These are phyloP conservation scores for Larix kaempferi DNA, from an alignment of 75 land plant species.

Conservation along the genomic window DNA sequence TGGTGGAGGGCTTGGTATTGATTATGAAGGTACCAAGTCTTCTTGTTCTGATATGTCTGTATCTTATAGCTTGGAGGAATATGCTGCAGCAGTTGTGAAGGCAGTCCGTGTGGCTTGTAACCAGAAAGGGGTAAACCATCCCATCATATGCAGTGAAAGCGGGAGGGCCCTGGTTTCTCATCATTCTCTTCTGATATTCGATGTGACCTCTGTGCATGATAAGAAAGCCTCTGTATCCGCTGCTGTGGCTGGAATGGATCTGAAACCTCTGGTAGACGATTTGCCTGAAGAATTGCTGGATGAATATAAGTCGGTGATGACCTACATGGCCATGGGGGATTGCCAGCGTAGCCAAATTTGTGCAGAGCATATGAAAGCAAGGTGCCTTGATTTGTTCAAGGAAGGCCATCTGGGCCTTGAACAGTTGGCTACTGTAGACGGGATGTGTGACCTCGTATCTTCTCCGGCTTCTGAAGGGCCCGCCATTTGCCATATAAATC, in stretches of 20 bases:
- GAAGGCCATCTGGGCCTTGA: slow-evolving; percentile 54
- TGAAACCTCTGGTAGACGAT: slow-evolving; percentile 16
- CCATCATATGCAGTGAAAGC: slow-evolving; percentile 83
- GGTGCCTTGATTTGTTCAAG: slow-evolving; percentile 56
- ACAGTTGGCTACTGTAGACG: slow-evolving; percentile 65
- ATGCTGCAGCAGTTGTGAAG: slow-evolving; percentile 66
- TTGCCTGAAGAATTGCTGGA: slow-evolving; percentile 33
- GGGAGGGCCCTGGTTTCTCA: slow-evolving; percentile 93
- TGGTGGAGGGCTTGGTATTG: slow-evolving; percentile 93
- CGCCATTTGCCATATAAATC: slow-evolving; percentile 49
- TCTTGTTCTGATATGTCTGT: slow-evolving; percentile 79
- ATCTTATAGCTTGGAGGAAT: slow-evolving; percentile 69
- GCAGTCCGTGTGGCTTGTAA: slow-evolving; percentile 57
- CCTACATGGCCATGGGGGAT: slow-evolving; percentile 34
- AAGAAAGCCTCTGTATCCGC: not conserved
- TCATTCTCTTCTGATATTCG: slow-evolving; percentile 86
- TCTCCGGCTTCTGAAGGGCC: not conserved
- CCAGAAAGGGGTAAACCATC: slow-evolving; percentile 51
- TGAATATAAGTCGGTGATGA: slow-evolving; percentile 29
- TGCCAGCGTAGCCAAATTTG: slow-evolving; percentile 21
- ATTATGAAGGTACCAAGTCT: slow-evolving; percentile 84
- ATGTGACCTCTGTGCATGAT: slow-evolving; percentile 50
- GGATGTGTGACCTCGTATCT: slow-evolving; percentile 36
- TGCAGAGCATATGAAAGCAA: slow-evolving; percentile 48
- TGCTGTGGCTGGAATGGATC: not conserved